These are phyloP conservation scores for Thielaviopsis populi DNA, from an alignment of 2,329 filamentous ascomycete species.

Conservation along the genomic window DNA sequence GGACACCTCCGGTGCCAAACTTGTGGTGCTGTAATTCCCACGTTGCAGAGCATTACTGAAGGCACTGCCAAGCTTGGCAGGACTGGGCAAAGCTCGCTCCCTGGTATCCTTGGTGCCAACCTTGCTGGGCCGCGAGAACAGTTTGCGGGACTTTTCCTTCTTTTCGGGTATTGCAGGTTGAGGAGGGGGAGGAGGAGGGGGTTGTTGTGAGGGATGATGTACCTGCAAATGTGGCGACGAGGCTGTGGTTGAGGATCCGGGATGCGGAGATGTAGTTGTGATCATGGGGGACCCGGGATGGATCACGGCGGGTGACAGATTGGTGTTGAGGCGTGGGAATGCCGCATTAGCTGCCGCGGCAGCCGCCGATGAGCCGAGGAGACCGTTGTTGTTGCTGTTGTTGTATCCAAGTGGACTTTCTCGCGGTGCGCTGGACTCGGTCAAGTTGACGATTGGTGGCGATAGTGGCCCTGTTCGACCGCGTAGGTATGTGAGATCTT, in stretches of 20 bases:
- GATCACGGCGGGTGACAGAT: neutral
- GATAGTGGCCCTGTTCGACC: constrained; percentile 31
- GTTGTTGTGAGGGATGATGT: constrained; percentile 22
- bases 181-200: constrained; percentile 25
- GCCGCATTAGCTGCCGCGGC: constrained; percentile 58
- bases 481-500: constrained; percentile 26
- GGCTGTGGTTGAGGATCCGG: neutral
- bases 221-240: constrained; percentile 36
- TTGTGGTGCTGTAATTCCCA: constrained; percentile 56
- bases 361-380: constrained; percentile 47
- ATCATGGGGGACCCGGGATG: constrained; percentile 4
- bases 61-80: constrained; percentile 53
- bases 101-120: constrained; percentile 56
- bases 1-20: constrained; percentile 29
- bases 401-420: constrained; percentile 44
- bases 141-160: constrained; percentile 63
- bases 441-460: constrained; percentile 48
- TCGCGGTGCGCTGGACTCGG: constrained; percentile 47
- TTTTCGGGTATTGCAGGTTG: constrained; percentile 50
- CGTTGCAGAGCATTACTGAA: constrained; percentile 46
- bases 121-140: constrained; percentile 65
- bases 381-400: constrained; percentile 50
- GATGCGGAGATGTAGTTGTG: neutral
- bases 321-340: constrained; percentile 39
- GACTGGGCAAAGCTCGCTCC: constrained; percentile 55